Evolutionary conservation across 2,329 filamentous ascomycete species (phyloP).

Genomic region (Trichothecium roseum): DNA sequence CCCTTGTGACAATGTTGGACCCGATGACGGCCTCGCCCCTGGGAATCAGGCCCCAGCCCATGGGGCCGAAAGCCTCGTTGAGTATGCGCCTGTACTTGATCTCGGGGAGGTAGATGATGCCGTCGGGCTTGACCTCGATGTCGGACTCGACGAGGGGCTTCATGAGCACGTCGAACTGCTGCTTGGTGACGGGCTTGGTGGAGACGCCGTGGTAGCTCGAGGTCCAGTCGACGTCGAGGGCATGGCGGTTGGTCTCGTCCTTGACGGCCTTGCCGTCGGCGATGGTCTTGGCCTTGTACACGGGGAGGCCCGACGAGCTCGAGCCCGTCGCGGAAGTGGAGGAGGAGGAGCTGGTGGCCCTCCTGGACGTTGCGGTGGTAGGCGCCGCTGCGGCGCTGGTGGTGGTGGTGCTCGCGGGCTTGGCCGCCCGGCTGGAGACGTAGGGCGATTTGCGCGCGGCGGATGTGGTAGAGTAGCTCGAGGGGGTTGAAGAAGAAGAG

Average conservation of each 20-base stretch:
- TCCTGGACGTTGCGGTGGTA: conserved; percentile 1
- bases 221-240: conserved; percentile 58
- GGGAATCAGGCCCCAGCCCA: conserved; percentile 90
- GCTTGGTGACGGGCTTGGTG: conserved; percentile 56
- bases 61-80: conserved; percentile 85
- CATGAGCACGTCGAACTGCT: conserved; percentile 59
- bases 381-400: conserved; percentile 10
- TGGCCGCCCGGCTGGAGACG: too few species aligned
- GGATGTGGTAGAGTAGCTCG: too few species aligned
- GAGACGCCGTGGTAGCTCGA: conserved; percentile 75
- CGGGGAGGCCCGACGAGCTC: not conserved
- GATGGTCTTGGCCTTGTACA: conserved; percentile 10
- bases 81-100: conserved; percentile 94
- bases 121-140: conserved; percentile 95
- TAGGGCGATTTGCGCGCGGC: too few species aligned
- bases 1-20: conserved; percentile 70
- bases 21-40: conserved; percentile 77
- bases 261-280: conserved; percentile 6
- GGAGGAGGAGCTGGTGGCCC: not conserved
- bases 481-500: too few species aligned
- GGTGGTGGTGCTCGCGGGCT: not conserved
- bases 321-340: not conserved
- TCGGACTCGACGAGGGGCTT: conserved; percentile 59
- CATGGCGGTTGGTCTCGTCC: conserved; percentile 1
- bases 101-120: conserved; percentile 91